These are phyloP conservation scores for Kodamaea jinghongensis DNA, from an alignment of 805 yeast genomes.

Conservation along the genomic window DNA sequence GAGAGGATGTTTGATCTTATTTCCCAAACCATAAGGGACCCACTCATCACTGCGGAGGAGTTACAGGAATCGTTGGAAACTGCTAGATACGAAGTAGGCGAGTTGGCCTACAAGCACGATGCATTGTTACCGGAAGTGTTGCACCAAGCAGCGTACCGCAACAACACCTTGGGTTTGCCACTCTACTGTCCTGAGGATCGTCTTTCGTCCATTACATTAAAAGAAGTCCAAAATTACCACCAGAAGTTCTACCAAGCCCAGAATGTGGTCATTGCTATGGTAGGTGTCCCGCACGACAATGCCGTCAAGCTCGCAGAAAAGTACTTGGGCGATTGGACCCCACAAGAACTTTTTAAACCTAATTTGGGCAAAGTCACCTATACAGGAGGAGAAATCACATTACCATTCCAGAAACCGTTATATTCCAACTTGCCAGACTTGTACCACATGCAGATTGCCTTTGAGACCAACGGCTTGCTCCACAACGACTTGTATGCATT, in stretches of 20 bases:
- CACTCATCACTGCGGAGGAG: constrained; percentile 66
- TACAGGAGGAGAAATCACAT: constrained; percentile 48
- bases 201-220: constrained; percentile 51
- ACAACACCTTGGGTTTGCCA: constrained; percentile 81
- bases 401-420: constrained; percentile 40
- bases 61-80: constrained; percentile 68
- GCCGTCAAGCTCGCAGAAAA: constrained; percentile 64
- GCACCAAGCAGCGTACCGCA: constrained; percentile 74
- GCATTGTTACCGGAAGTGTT: constrained; percentile 84
- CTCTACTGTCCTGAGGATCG: constrained; percentile 74
- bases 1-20: constrained; percentile 74
- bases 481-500: constrained; percentile 87
- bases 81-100: constrained; percentile 78
- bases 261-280: constrained; percentile 78
- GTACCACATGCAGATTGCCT: constrained; percentile 81
- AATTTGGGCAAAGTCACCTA: constrained; percentile 56
- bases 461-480: constrained; percentile 80
- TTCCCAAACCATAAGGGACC: constrained; percentile 74
- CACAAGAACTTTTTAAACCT: constrained; percentile 12
- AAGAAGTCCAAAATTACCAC: constrained; percentile 59
- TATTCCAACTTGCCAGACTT: constrained; percentile 65
- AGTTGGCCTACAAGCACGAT: constrained; percentile 80
- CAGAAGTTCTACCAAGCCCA: constrained; percentile 71
- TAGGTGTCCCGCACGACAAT: constrained; percentile 71
- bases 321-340: constrained; percentile 61